Evolutionary conservation across 2,329 filamentous ascomycete species (phyloP).

Genomic region (Talaromyces verruculosus): DNA sequence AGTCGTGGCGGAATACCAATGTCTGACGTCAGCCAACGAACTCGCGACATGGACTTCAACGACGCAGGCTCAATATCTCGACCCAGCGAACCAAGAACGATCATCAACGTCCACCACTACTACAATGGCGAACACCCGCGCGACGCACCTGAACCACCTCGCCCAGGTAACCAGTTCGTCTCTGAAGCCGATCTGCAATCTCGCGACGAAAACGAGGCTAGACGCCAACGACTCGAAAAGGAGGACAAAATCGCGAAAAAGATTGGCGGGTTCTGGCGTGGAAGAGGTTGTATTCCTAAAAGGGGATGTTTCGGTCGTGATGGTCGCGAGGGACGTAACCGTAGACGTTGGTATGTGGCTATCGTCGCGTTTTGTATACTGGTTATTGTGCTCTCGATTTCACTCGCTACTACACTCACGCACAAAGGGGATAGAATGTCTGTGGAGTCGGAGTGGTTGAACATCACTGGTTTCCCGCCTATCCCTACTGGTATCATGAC

Average conservation of each 20-base stretch:
- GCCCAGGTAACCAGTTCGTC: constrained; percentile 18
- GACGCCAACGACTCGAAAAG: constrained; percentile 62
- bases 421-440: constrained; percentile 45
- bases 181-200: constrained; percentile 24
- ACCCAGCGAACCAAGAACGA: background rate
- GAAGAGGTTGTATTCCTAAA: constrained; percentile 62
- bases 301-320: constrained; percentile 65
- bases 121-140: constrained; percentile 29
- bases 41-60: background rate
- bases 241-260: constrained; percentile 62
- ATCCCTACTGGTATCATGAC: constrained; percentile 83
- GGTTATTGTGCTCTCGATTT: constrained; percentile 58
- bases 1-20: constrained; percentile 62
- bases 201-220: constrained; percentile 47
- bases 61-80: background rate
- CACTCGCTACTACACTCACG: constrained; percentile 59
- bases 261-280: constrained; percentile 63
- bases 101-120: constrained; percentile 28
- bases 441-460: constrained; percentile 67
- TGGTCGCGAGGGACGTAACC: constrained; percentile 63
- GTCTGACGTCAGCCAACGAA: constrained; percentile 52
- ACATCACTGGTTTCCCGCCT: constrained; percentile 80
- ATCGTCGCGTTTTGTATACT: constrained; percentile 54
- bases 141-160: constrained; percentile 29
- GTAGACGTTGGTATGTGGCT: constrained; percentile 60